Evolutionary conservation across 768 basidiomycete species (phyloP).

Genomic region (Tricholoma saponaceum): DNA sequence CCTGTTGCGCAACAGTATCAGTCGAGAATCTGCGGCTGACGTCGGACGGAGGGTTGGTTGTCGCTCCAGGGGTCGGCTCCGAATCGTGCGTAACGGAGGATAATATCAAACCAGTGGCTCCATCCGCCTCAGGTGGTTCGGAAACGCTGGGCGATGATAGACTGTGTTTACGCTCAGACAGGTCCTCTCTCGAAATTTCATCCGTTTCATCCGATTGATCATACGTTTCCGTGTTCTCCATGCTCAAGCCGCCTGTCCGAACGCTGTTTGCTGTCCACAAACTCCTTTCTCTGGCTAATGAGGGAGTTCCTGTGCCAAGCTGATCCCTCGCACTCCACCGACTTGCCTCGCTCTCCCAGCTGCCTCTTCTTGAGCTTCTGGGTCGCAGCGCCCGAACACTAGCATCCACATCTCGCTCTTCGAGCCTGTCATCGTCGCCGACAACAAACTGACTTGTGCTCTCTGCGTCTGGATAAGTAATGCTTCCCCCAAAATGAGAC

Average conservation of each 20-base stretch:
- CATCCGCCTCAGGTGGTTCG: not conserved
- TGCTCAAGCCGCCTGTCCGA: slow-evolving; percentile 52
- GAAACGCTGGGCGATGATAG: not conserved
- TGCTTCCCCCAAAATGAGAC: slow-evolving; percentile 68
- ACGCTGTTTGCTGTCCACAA: slow-evolving; percentile 59
- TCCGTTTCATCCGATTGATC: slow-evolving; percentile 23
- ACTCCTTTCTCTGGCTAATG: slow-evolving; percentile 49
- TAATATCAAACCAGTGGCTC: not conserved
- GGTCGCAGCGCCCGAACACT: slow-evolving; percentile 88
- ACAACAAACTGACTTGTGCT: slow-evolving; percentile 65
- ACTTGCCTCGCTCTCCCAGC: slow-evolving; percentile 89
- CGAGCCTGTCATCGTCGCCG: slow-evolving; percentile 62
- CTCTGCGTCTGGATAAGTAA: slow-evolving; percentile 55
- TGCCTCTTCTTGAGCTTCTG: slow-evolving; percentile 79
- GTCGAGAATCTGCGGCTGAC: slow-evolving; percentile 8
- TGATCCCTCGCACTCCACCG: slow-evolving; percentile 80
- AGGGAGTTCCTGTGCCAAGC: slow-evolving; percentile 40
- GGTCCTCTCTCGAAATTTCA: slow-evolving; percentile 5
- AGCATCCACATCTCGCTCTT: slow-evolving; percentile 75
- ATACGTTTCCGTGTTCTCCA: slow-evolving; percentile 37
- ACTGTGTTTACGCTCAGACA: not conserved
- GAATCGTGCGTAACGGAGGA: not conserved
- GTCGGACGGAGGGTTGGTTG: not conserved
- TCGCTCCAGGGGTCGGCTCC: not conserved
- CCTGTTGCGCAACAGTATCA: slow-evolving; percentile 6